phyloP scores from a whole-genome alignment of 106 monocot species.

The Ottelia alismoides region DNA sequence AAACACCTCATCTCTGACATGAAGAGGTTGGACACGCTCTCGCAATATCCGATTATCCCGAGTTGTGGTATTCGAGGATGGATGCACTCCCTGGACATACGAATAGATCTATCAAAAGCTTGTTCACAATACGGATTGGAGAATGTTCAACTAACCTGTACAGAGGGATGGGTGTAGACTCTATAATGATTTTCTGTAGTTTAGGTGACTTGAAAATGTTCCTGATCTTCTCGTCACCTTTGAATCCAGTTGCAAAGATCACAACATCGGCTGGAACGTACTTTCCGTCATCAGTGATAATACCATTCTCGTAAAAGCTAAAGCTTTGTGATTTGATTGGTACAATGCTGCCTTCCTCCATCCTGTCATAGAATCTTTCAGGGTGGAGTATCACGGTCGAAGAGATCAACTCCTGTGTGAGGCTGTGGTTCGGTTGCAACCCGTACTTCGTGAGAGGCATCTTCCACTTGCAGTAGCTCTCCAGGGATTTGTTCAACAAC shows the following conservation, averaged over 20 bases:
- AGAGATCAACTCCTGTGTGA: background rate
- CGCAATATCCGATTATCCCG: slow-evolving; percentile 8
- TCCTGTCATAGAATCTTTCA: background rate
- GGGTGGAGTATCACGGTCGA: slow-evolving; percentile 1
- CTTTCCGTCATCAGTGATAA: background rate
- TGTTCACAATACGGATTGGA: no score
- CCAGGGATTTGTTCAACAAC: slow-evolving; percentile 6
- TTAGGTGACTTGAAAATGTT: slow-evolving; percentile 1
- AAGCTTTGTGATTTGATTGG: slow-evolving; percentile 1
- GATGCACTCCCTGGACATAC: no score
- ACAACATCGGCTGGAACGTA: slow-evolving; percentile 1
- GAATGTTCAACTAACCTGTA: no score
- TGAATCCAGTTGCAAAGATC: slow-evolving; percentile 9
- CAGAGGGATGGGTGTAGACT: background rate
- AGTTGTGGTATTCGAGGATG: slow-evolving; percentile 8
- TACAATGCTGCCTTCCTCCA: slow-evolving; percentile 8
- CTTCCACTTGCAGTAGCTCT: slow-evolving; percentile 8
- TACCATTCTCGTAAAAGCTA: slow-evolving; percentile 2
- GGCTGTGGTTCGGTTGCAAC: slow-evolving; percentile 6
- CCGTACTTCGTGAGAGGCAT: slow-evolving; percentile 9
- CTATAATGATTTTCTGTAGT: background rate
- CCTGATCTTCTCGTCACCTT: slow-evolving; percentile 9
- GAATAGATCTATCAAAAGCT: no score
- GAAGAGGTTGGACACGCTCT: slow-evolving; percentile 7
- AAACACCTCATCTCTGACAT: slow-evolving; percentile 13